Evolutionary conservation across 225 moss, liverwort and hornwort genomes (phyloP).

Genomic region (Physcomitrellopsis africana): DNA sequence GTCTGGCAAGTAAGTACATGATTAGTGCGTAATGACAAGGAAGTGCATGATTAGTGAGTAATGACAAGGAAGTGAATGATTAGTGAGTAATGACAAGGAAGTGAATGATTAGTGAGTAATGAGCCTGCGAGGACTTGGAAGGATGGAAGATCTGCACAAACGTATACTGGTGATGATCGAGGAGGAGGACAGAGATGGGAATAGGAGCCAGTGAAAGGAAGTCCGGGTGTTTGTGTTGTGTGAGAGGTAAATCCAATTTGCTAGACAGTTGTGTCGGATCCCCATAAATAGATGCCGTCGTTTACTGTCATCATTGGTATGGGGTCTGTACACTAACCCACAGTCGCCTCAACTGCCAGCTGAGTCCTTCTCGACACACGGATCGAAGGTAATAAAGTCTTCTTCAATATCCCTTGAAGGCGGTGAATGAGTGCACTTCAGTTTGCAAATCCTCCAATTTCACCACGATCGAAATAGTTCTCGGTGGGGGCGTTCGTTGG

Average conservation of each 20-base stretch:
- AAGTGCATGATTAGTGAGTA: too few species aligned
- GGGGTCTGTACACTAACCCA: conserved; percentile 21
- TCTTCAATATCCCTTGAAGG: not conserved
- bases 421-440: not conserved
- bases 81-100: too few species aligned
- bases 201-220: not conserved
- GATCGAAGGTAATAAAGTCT: conserved; percentile 14
- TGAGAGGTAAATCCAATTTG: conserved; percentile 21
- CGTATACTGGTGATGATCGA: too few species aligned
- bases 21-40: too few species aligned
- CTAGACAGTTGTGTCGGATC: conserved; percentile 23
- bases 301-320: not conserved
- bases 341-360: not conserved
- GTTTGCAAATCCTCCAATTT: not conserved
- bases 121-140: too few species aligned
- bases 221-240: not conserved
- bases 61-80: too few species aligned
- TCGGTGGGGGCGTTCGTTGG: not conserved
- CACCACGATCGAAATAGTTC: not conserved
- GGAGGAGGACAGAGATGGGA: too few species aligned
- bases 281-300: not conserved
- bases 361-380: conserved; percentile 19
- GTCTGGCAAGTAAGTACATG: too few species aligned
- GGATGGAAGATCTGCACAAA: too few species aligned
- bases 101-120: too few species aligned